These are phyloP conservation scores for Emydomyces testavorans DNA, from an alignment of 2,329 filamentous ascomycete species.

Conservation along the genomic window DNA sequence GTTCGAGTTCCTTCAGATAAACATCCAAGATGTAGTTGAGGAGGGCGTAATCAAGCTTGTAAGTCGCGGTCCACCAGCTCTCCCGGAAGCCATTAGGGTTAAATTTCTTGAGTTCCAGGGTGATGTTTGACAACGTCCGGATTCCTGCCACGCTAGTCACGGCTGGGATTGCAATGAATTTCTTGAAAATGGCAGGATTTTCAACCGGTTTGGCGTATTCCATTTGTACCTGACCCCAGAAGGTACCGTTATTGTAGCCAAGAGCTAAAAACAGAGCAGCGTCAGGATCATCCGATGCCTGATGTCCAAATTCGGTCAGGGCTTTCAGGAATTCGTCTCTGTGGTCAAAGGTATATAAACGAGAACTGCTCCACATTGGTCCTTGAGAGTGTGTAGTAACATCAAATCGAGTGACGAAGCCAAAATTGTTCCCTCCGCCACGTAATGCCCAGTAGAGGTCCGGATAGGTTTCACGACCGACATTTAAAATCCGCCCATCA, in stretches of 20 bases:
- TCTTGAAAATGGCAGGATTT: conserved; percentile 24
- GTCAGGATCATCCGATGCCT: conserved; percentile 26
- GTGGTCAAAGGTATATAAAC: conserved; percentile 22
- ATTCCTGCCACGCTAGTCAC: conserved; percentile 27
- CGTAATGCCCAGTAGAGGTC: conserved; percentile 41
- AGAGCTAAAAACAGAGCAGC: conserved; percentile 29
- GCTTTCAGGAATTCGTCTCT: conserved; percentile 25
- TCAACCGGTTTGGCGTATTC: conserved; percentile 29
- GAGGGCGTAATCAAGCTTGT: conserved; percentile 5
- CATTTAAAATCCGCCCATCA: conserved; percentile 28
- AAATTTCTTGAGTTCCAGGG: background rate
- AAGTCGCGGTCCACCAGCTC: background rate
- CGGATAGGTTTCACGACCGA: conserved; percentile 27
- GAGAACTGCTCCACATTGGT: conserved; percentile 31
- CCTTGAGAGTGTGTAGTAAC: conserved; percentile 26
- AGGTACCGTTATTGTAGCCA: conserved; percentile 20
- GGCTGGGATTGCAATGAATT: conserved; percentile 15
- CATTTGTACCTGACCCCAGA: conserved; percentile 26
- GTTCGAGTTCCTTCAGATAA: conserved; percentile 3
- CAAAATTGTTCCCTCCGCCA: conserved; percentile 36
- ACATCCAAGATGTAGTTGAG: background rate
- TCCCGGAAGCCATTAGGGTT: conserved; percentile 8
- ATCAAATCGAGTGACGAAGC: conserved; percentile 31
- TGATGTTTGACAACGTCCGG: background rate
- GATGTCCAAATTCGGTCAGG: conserved; percentile 25